phyloP scores from a whole-genome alignment of 2,329 filamentous ascomycete species.

The Talaromyces sp. region DNA sequence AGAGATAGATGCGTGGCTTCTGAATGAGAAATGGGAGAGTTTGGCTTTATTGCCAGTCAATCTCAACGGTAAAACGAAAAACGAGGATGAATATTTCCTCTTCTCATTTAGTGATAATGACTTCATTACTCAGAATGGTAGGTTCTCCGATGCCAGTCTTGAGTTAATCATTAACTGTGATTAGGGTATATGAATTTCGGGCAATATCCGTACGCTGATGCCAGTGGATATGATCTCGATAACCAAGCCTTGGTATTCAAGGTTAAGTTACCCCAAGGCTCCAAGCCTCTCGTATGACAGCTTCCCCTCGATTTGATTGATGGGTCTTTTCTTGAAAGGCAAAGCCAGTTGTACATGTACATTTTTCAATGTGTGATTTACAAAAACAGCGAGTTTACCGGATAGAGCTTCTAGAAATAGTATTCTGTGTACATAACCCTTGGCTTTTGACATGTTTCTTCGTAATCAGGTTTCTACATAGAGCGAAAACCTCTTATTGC shows the following conservation, averaged over 20 bases:
- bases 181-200: conserved; percentile 54
- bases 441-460: background rate
- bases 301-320: background rate
- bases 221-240: conserved; percentile 52
- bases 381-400: background rate
- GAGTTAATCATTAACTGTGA: conserved; percentile 7
- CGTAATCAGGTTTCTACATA: background rate
- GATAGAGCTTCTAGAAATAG: background rate
- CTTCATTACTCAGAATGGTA: conserved; percentile 66
- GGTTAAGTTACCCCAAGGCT: conserved; percentile 16
- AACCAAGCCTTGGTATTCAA: conserved; percentile 59
- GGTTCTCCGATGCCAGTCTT: conserved; percentile 11
- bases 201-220: conserved; percentile 50
- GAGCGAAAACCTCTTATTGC: background rate
- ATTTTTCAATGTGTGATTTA: background rate
- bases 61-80: conserved; percentile 25
- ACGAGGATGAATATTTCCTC: conserved; percentile 59
- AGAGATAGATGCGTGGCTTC: conserved; percentile 48
- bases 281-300: background rate
- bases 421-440: background rate
- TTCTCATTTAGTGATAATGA: conserved; percentile 67
- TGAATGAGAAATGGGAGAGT: conserved; percentile 76
- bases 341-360: background rate
- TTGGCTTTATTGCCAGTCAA: conserved; percentile 58
- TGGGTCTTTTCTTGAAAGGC: background rate